Percentiles rank a stretch among this genome's conserved stretches.
Evolutionary conservation across 2,329 filamentous ascomycete species (phyloP).

Genomic region (Alternaria incomplexa): DNA sequence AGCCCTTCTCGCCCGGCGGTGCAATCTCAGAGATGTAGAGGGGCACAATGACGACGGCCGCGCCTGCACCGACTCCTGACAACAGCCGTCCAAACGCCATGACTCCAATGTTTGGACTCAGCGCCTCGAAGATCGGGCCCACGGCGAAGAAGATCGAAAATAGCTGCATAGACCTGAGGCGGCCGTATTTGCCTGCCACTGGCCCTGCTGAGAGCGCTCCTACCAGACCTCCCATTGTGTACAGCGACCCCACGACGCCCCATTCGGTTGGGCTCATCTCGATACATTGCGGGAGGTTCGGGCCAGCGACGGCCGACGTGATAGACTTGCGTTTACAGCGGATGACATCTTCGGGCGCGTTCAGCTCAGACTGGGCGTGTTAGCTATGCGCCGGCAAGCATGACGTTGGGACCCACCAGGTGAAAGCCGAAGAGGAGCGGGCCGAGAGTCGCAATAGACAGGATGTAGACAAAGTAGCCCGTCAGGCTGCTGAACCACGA

Average conservation of each 20-base stretch:
- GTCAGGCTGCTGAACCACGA: conserved; percentile 63
- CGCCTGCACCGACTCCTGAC: conserved; percentile 83
- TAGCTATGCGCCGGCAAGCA: conserved; percentile 15
- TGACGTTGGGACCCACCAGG: conserved; percentile 63
- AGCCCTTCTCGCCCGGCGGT: conserved; percentile 70
- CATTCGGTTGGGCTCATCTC: conserved; percentile 83
- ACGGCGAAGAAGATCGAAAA: conserved; percentile 77
- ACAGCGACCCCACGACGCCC: conserved; percentile 86
- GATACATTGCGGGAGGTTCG: conserved; percentile 75
- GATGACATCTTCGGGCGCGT: conserved; percentile 92
- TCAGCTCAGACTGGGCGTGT: conserved; percentile 78
- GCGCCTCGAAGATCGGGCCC: conserved; percentile 77
- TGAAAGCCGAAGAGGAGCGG: conserved; percentile 96
- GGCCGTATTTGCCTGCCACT: conserved; percentile 76
- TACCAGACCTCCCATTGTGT: conserved; percentile 84
- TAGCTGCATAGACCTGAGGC: conserved; percentile 76
- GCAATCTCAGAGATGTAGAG: conserved; percentile 94
- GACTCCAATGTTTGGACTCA: conserved; percentile 69
- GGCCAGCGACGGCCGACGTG: conserved; percentile 41
- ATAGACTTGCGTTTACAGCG: conserved; percentile 75
- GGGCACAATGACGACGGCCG: conserved; percentile 89
- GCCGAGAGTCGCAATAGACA: conserved; percentile 79
- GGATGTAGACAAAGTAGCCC: conserved; percentile 76
- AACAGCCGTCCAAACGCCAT: conserved; percentile 78
- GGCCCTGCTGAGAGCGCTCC: conserved; percentile 84